Conservation (phyloP, 2,329 filamentous ascomycete species). For the Neospermospora avenae region DNA sequence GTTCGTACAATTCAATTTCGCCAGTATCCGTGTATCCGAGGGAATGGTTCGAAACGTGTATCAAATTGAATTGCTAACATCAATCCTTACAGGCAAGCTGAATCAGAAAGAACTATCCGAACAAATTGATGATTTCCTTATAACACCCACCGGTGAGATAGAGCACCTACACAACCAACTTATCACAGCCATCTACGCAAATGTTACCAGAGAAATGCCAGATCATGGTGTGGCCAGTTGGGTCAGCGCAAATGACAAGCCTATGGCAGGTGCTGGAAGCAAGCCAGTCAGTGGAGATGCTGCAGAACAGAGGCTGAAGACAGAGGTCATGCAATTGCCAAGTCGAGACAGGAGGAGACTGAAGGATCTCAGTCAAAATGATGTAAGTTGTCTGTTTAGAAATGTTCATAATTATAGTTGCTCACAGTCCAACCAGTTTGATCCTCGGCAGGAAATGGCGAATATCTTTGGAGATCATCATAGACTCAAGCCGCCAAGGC, state of each 20-base stretch:
- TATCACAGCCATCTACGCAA: conserved; percentile 63
- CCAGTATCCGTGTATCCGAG: background rate
- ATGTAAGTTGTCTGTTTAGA: conserved; percentile 43
- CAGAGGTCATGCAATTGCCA: conserved; percentile 69
- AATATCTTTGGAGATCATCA: conserved; percentile 36
- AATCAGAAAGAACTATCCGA: conserved; percentile 60
- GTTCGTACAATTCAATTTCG: conserved; percentile 39
- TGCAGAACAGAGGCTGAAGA: conserved; percentile 62
- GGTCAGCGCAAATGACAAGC: conserved; percentile 71
- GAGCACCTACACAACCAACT: conserved; percentile 67
- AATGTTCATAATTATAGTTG: background rate
- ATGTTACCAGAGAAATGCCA: conserved; percentile 67
- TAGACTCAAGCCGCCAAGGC: conserved; percentile 38
- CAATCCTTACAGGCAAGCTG: conserved; percentile 49
- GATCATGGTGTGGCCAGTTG: conserved; percentile 65
- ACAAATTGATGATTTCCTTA: conserved; percentile 57
- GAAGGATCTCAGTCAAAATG: conserved; percentile 61
- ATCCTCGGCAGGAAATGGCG: conserved; percentile 32
- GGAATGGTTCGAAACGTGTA: background rate
- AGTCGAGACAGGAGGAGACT: conserved; percentile 62
- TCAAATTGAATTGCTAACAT: conserved; percentile 31
- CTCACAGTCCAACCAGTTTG: conserved; percentile 26
- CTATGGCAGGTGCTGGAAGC: conserved; percentile 50
- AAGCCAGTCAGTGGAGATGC: conserved; percentile 65
- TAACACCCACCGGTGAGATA: conserved; percentile 50